Percentiles rank a stretch among this genome's conserved stretches.
phyloP scores from a whole-genome alignment of 2,329 filamentous ascomycete genomes.

The Fusarium vanettenii region DNA sequence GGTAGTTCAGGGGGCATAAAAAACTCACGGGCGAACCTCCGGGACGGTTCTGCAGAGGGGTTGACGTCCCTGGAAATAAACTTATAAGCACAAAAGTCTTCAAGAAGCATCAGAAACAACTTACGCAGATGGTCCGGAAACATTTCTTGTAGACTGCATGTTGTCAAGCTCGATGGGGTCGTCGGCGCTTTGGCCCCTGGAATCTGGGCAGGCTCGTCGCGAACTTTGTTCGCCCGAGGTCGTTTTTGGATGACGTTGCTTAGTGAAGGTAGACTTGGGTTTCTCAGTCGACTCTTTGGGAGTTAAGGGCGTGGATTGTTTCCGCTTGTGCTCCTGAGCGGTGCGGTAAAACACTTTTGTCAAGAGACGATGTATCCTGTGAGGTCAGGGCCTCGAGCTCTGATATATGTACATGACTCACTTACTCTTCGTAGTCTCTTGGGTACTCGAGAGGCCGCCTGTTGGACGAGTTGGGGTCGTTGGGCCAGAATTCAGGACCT shows the following conservation, averaged over 20 bases:
- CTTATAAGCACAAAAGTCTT: not conserved
- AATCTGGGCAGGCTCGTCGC: not conserved
- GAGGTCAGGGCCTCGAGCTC: not conserved
- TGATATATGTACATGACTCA: not conserved
- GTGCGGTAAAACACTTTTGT: conserved; percentile 22
- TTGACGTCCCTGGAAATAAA: not conserved
- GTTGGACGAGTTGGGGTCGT: not conserved
- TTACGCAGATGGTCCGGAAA: not conserved
- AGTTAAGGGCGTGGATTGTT: not conserved
- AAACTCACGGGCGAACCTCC: not conserved
- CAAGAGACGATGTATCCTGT: conserved; percentile 24
- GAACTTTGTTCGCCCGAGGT: not conserved
- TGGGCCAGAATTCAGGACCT: conserved; percentile 34
- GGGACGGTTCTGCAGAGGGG: not conserved
- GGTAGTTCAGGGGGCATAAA: not conserved
- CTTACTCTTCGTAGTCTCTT: conserved; percentile 17
- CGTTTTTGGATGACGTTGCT: not conserved
- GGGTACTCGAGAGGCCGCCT: conserved; percentile 16
- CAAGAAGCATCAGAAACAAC: not conserved
- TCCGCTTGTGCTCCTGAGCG: conserved; percentile 16
- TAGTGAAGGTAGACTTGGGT: not conserved
- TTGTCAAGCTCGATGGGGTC: conserved; percentile 21
- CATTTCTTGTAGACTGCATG: not conserved
- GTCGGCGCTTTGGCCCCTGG: not conserved
- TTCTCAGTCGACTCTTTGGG: not conserved